Conservation (phyloP, 495 filamentous ascomycete genomes). For the Tuber borchii region DNA sequence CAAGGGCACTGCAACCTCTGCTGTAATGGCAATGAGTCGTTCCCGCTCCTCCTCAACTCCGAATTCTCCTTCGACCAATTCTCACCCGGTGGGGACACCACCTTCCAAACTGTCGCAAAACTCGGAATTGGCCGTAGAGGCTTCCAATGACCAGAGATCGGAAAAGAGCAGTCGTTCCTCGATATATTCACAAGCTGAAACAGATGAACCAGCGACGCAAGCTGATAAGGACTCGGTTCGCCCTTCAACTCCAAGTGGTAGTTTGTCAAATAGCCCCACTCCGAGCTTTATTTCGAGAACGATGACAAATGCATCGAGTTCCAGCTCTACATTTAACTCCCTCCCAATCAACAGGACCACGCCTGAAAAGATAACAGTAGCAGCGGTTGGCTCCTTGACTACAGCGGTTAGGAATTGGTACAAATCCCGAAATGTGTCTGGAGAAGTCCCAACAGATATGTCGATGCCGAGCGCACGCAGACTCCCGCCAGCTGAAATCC, state of each 20-base stretch:
- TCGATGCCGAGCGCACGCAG: constrained; percentile 53
- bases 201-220: not conserved
- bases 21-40: constrained; percentile 36
- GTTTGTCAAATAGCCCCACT: constrained; percentile 47
- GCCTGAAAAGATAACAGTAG: constrained; percentile 45
- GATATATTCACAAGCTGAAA: constrained; percentile 7
- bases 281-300: constrained; percentile 41
- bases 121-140: constrained; percentile 3
- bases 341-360: constrained; percentile 13
- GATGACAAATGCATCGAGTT: constrained; percentile 26
- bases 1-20: constrained; percentile 28
- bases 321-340: constrained; percentile 13
- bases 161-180: constrained; percentile 40
- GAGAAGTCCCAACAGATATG: constrained; percentile 54
- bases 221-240: not conserved
- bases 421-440: constrained; percentile 46
- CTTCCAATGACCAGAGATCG: constrained; percentile 20
- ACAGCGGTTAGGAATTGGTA: constrained; percentile 76
- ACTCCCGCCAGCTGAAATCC: constrained; percentile 66
- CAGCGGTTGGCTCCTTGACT: constrained; percentile 64
- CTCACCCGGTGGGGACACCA: constrained; percentile 10
- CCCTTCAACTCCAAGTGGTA: constrained; percentile 41
- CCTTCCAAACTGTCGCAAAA: constrained; percentile 18
- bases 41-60: constrained; percentile 35
- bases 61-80: constrained; percentile 35